These are phyloP conservation scores for Dryas drummondii DNA, from an alignment of 306 rosid genomes.

Conservation along the genomic window DNA sequence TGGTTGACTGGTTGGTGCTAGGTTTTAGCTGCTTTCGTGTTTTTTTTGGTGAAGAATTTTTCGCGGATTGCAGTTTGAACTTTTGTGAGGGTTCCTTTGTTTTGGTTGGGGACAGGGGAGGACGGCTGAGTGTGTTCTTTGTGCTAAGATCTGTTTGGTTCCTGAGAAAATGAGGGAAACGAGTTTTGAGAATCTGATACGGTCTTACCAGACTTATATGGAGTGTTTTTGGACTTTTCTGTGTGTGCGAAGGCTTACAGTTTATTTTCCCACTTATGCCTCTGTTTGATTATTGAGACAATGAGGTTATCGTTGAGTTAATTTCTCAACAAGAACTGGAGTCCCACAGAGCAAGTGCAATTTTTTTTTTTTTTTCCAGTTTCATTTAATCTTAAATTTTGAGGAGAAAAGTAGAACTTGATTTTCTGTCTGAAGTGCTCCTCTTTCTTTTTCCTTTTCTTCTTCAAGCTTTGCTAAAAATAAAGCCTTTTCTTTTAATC, in stretches of 20 bases:
- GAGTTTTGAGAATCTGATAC: background rate
- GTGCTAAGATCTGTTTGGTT: constrained; percentile 14
- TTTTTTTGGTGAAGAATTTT: too few species aligned
- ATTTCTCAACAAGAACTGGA: too few species aligned
- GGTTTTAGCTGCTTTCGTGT: background rate
- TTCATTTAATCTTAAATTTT: background rate
- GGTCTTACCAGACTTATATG: background rate
- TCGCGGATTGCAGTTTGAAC: background rate
- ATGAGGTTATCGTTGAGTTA: too few species aligned
- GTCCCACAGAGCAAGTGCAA: background rate
- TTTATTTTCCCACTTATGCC: too few species aligned
- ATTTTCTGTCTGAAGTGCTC: background rate
- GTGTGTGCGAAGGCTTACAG: too few species aligned
- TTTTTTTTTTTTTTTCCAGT: background rate
- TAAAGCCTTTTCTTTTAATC: background rate
- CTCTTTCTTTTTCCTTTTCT: background rate
- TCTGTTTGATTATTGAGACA: too few species aligned
- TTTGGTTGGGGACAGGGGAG: background rate
- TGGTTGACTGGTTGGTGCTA: background rate
- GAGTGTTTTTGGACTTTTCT: too few species aligned
- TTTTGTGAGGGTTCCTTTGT: background rate
- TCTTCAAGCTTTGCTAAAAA: background rate
- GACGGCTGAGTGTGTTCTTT: background rate
- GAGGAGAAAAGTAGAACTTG: background rate
- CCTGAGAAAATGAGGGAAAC: background rate